Base-by-base conservation (phyloP, 306 rosid species). In the Prunus mume region DNA sequence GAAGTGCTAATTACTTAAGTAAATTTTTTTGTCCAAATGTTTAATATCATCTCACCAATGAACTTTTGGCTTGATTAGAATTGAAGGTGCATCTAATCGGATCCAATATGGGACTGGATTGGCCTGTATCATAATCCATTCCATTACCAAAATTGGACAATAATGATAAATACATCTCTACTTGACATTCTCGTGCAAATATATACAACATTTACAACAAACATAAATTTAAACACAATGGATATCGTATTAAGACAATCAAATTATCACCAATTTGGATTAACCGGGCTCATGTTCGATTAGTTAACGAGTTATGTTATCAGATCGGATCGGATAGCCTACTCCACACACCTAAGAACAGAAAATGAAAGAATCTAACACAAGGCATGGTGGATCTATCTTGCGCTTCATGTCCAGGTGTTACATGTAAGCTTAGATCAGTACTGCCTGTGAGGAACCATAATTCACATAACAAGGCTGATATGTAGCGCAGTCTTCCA, bases 401-500 rank as follows among this genome's bases (percentile, higher is more conserved):
- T 47, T 47, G 51, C 3, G 51, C 51, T 9, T 47, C 13, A 47
- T 47, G 51, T 47, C 2, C 51, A 47, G 12, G 51, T 47, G 12
- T 47, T 12, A 34, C 41, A 34, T 34, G 41, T 34, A 1, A 5
- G 41, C 41, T 6, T 34, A 34, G 8, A 34, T 34, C 41, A 34
- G 41, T 5, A 34, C 41, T 34, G 8, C 8, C 41, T 34, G 1
- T 34, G 41, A 34, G 41, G 20, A 55, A n/a, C 34, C 28, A 12
- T 13, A 50, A 32, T 55, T 61, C 65, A 34, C 18, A 19, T 2
- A 13, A 34, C 65, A 55, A 55, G 65, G 75, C 75, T 12, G 49
- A 54, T 51, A 41, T 56, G 22, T 57, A 72, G 76, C 41, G 38
- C n/a, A 43, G 41, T 73, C 57, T 73, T 60, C 27, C 77, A 22